phyloP scores from a whole-genome alignment of 768 basidiomycete species.

The Termitomyces eurrhizus region DNA sequence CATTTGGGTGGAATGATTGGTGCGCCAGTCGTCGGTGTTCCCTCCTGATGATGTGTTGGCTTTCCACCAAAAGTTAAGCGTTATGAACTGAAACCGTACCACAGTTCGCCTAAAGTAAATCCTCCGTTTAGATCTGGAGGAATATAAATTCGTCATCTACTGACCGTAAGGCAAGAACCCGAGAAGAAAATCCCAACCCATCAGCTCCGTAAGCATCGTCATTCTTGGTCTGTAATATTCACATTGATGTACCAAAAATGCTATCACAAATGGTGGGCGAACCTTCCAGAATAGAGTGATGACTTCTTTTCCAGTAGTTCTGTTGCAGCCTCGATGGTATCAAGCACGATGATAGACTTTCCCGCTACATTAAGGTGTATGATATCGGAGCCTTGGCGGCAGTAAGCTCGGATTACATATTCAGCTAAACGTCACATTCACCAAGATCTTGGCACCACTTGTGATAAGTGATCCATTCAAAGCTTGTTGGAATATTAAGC shows the following conservation, averaged over 20 bases:
- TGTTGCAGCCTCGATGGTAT: neutral
- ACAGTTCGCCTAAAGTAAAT: neutral
- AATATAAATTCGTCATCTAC: neutral
- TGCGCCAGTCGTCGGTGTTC: conserved; percentile 29
- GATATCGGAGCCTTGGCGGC: neutral
- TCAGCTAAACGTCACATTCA: conserved; percentile 15
- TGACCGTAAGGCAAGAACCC: neutral
- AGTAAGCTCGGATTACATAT: neutral
- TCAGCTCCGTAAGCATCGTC: neutral
- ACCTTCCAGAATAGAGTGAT: neutral
- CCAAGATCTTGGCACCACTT: conserved; percentile 14
- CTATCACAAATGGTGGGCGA: neutral
- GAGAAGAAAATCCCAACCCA: neutral
- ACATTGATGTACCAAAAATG: neutral
- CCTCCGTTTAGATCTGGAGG: neutral
- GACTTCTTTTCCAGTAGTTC: neutral
- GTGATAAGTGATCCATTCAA: conserved; percentile 15
- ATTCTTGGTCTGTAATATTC: neutral
- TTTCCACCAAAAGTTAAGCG: neutral
- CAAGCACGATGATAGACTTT: neutral
- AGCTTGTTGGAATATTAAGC: conserved; percentile 8
- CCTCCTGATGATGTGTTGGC: conserved; percentile 14
- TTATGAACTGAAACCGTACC: neutral
- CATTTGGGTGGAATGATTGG: conserved; percentile 27
- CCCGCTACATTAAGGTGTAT: neutral